Evolutionary conservation across 1,284 basidiomycete species (phyloP).

Genomic region (Cryptococcus sp.): DNA sequence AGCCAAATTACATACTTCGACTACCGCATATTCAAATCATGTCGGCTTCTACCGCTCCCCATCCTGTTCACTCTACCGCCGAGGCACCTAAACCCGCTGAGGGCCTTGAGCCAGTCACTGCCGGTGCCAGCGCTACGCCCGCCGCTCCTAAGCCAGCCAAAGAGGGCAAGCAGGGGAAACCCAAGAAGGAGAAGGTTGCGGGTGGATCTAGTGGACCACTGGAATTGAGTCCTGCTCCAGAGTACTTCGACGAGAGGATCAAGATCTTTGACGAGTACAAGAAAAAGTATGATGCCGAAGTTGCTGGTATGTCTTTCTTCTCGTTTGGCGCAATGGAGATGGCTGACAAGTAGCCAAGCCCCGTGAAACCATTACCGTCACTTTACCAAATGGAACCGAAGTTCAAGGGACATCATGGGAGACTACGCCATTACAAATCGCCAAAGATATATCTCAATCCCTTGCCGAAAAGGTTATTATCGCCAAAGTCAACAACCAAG

Average conservation of each 20-base stretch:
- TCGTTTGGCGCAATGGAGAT: not conserved
- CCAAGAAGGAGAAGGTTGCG: slow-evolving; percentile 42
- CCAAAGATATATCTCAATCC: slow-evolving; percentile 79
- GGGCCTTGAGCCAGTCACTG: slow-evolving; percentile 21
- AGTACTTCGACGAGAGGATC: slow-evolving; percentile 84
- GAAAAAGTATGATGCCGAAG: slow-evolving; percentile 74
- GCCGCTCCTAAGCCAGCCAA: slow-evolving; percentile 5
- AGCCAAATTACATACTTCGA: not conserved
- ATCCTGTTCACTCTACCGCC: slow-evolving; percentile 44
- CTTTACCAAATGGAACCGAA: slow-evolving; percentile 80
- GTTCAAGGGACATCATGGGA: slow-evolving; percentile 87
- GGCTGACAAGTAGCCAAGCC: slow-evolving; percentile 62
- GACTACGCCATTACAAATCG: slow-evolving; percentile 91
- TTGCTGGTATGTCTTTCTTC: slow-evolving; percentile 57
- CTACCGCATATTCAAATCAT: not conserved
- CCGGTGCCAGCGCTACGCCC: slow-evolving; percentile 15
- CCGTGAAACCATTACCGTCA: slow-evolving; percentile 76
- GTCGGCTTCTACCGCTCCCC: slow-evolving; percentile 38
- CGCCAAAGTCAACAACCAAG: slow-evolving; percentile 77
- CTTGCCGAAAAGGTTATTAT: slow-evolving; percentile 88
- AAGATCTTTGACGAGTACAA: slow-evolving; percentile 87
- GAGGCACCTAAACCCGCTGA: slow-evolving; percentile 33
- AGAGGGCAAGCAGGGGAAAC: slow-evolving; percentile 11
- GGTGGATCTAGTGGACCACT: slow-evolving; percentile 18
- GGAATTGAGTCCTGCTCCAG: slow-evolving; percentile 62